Base-by-base conservation (phyloP, 2,329 filamentous ascomycete species). In the Macrophomina pseudophaseolina region DNA sequence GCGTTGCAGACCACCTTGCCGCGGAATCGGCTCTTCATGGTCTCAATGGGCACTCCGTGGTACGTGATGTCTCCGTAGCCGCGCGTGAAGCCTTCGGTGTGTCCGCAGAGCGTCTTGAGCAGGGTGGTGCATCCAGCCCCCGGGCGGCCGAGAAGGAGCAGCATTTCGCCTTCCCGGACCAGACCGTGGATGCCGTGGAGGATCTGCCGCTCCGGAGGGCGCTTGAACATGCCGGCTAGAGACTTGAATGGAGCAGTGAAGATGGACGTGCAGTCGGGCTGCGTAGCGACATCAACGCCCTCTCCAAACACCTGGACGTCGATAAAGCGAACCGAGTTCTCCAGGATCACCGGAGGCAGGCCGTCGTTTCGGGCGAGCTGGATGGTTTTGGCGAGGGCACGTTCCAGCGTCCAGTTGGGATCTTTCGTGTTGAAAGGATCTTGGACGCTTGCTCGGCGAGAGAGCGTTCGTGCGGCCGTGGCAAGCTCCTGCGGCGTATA, bases 1-100 rank as follows among this genome's bases (percentile, higher is more conserved):
- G 91, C 91, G 0, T 91, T 93, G 80, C 95, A 95, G 76, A 95
- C 94, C 68, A 91, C 91, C 79, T 95, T 92, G 70, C 92, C 92
- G 32, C 91, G 89, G 80, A 94, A 93, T 69, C 86, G 83, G 9
- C 86, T 87, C 79, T 91, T 87, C 91, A 95, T 94, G 74, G 92
- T 86, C 74, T 91, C 80, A 66, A 91, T 85, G 2, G 86, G 81
- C 72, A 92, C 84, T 70, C 89, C 87, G 28, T 42, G 40, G 33
- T 49, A 63, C 3, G n/a, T 32, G 23, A 64, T 53, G 23, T 35
- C 28, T 32, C 60, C 60, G n/a, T 52, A 14, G 32, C 33, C 23
- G 5, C 33, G 69, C 14, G 79, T 74, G 18, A 89, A 76, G 0
- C 87, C 87, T 53, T 86, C 77, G 8, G 85, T 79, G 72, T 89